Evolutionary conservation across 495 filamentous ascomycete species (phyloP).

Genomic region (Xylaria telfairii): DNA sequence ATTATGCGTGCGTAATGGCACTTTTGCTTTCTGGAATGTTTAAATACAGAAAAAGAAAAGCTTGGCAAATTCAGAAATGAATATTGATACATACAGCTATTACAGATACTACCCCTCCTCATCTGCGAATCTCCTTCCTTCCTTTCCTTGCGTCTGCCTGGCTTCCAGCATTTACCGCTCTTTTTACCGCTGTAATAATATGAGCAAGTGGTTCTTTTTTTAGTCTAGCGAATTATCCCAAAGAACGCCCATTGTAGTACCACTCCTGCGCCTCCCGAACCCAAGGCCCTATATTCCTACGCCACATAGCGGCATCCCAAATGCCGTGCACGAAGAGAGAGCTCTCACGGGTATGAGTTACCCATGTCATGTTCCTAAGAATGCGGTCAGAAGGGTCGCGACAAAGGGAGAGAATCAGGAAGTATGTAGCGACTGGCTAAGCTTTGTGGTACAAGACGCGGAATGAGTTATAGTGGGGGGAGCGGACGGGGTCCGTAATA

Average conservation of each 20-base stretch:
- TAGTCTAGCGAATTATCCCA: background rate
- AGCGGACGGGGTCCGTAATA: background rate
- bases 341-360: conserved; percentile 59
- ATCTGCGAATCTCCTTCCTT: background rate
- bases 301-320: background rate
- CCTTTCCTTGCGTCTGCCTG: too few species aligned
- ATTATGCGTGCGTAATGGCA: too few species aligned
- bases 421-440: conserved; percentile 22
- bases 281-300: background rate
- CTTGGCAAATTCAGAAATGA: background rate
- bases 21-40: background rate
- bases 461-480: background rate
- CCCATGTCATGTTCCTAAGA: conserved; percentile 80
- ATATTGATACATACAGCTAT: background rate
- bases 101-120: background rate
- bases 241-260: background rate
- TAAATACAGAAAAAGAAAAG: too few species aligned
- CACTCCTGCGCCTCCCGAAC: background rate
- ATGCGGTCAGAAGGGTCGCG: conserved; percentile 20
- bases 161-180: background rate
- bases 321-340: conserved; percentile 18
- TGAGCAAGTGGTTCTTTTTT: background rate
- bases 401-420: conserved; percentile 24
- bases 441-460: conserved; percentile 8
- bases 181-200: background rate